Percentiles rank a stretch among this genome's conserved stretches.
Evolutionary conservation across 139 green algal species (phyloP).

Genomic region (Chlamydomonas urium): DNA sequence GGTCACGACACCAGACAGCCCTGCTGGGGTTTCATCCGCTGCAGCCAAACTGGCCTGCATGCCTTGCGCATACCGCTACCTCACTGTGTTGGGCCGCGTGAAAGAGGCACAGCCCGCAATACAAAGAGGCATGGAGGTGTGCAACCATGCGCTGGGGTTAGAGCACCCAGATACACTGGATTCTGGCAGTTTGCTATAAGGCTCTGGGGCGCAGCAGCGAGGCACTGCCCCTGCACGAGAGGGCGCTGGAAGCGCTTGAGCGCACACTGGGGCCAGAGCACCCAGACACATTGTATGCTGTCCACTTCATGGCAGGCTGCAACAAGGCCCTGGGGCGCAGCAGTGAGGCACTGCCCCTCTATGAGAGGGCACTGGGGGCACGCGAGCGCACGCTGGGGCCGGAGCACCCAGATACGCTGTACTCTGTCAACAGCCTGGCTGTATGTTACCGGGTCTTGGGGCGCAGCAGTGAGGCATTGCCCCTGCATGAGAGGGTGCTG

Average conservation of each 20-base stretch:
- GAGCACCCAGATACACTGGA: conserved; percentile 7
- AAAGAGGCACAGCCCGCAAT: no score
- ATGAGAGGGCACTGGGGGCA: not conserved
- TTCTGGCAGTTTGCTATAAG: not conserved
- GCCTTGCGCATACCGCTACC: no score
- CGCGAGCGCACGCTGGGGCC: conserved; percentile 10
- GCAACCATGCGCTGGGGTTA: not conserved
- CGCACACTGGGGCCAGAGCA: conserved; percentile 18
- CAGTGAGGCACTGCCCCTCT: conserved; percentile 10
- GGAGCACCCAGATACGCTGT: conserved; percentile 16
- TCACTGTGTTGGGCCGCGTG: no score
- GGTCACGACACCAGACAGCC: no score
- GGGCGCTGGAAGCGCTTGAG: not conserved
- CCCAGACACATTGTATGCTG: conserved; percentile 9
- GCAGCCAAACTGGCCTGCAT: no score
- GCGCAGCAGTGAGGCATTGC: conserved; percentile 3
- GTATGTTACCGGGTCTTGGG: not conserved
- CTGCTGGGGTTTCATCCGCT: no score
- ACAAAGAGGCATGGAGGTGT: no score
- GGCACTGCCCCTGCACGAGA: conserved; percentile 8
- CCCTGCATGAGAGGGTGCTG: not conserved
- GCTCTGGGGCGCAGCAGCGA: not conserved
- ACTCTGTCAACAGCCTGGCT: conserved; percentile 15
- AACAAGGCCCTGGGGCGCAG: not conserved
- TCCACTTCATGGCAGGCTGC: conserved; percentile 14